Conservation (phyloP, 371 early-diverging fungal species). For the Actinomucor elegans region DNA sequence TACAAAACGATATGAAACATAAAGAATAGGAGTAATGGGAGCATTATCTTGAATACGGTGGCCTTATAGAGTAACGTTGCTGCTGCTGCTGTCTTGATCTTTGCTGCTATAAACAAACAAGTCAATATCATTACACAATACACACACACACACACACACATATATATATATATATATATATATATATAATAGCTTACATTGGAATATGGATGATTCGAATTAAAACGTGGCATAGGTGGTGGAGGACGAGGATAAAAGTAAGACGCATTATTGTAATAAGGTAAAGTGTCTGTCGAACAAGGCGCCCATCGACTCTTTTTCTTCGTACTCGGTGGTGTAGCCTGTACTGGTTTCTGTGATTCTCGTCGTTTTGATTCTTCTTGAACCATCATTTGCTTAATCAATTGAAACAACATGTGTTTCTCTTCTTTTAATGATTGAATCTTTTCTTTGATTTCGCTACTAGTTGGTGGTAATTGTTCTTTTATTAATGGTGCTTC, state of each 20-base stretch:
- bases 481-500: too few species aligned
- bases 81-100: conserved; percentile 4
- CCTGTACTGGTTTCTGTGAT: background rate
- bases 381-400: conserved; percentile 20
- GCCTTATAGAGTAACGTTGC: conserved; percentile 2
- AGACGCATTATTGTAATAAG: background rate
- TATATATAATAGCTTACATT: background rate
- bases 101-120: conserved; percentile 5
- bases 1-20: background rate
- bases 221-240: conserved; percentile 5
- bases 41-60: conserved; percentile 13
- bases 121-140: background rate
- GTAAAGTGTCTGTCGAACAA: background rate
- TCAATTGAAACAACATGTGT: conserved; percentile 23
- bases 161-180: background rate
- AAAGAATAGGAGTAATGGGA: background rate
- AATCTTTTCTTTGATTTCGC: conserved; percentile 16
- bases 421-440: conserved; percentile 25
- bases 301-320: conserved; percentile 14
- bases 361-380: conserved; percentile 10
- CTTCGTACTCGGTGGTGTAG: background rate
- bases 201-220: conserved; percentile 4
- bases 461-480: background rate
- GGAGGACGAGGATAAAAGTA: conserved; percentile 12
- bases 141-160: too few species aligned